phyloP scores from a whole-genome alignment of 139 green algal genomes.

The Gonium pectorale region DNA sequence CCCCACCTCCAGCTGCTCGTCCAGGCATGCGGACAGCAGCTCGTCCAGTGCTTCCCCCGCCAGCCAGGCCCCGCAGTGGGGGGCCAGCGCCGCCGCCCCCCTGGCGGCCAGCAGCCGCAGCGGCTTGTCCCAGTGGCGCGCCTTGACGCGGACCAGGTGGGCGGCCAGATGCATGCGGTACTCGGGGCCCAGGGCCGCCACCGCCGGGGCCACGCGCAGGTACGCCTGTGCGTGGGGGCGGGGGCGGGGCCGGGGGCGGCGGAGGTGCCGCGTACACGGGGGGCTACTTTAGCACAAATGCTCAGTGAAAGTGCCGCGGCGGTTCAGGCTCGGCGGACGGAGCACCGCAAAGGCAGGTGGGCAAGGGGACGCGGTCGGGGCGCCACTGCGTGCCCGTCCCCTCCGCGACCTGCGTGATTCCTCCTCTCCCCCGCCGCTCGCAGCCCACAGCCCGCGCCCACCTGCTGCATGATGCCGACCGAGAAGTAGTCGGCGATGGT shows the following conservation, averaged over 20 bases:
- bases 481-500: constrained; percentile 93
- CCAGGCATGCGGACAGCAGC: constrained; percentile 66
- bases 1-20: constrained; percentile 52
- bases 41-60: constrained; percentile 51
- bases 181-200: constrained; percentile 65
- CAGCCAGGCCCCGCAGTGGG: constrained; percentile 50
- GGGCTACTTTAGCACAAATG: no score
- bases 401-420: no score
- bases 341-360: no score
- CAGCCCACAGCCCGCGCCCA: constrained; percentile 20
- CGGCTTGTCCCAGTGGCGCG: constrained; percentile 93
- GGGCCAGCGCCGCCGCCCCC: constrained; percentile 79
- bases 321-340: no score
- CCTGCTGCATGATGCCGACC: constrained; percentile 72
- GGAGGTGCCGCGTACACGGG: not conserved
- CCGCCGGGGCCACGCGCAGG: constrained; percentile 67
- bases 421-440: not conserved
- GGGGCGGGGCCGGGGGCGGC: not conserved
- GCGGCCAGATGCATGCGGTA: constrained; percentile 77
- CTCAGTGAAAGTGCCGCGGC: no score
- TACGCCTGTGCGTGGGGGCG: constrained; percentile 67
- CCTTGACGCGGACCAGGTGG: constrained; percentile 88
- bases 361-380: no score
- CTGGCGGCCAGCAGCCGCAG: constrained; percentile 85
- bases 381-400: no score